phyloP scores from a whole-genome alignment of 176 grass and related monocot genomes.

The Bolboschoenus planiculmis region DNA sequence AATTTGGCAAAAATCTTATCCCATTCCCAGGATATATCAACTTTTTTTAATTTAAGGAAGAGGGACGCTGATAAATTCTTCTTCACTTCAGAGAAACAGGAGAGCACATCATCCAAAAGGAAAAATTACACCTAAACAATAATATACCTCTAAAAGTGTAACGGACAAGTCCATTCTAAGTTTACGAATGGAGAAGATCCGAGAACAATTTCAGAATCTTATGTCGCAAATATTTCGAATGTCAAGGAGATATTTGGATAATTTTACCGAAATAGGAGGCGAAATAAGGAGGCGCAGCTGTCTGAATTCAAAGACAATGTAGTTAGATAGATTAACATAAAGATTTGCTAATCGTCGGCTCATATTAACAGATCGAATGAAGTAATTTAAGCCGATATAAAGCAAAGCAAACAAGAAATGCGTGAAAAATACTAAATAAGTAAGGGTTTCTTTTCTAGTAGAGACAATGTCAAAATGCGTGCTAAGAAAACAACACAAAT shows the following conservation, averaged over 20 bases:
- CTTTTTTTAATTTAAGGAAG: neutral
- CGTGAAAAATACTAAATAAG: neutral
- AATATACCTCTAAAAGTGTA: neutral
- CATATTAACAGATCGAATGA: slow-evolving; percentile 2
- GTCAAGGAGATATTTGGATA: slow-evolving; percentile 13
- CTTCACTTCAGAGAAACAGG: neutral
- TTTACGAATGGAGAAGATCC: slow-evolving; percentile 4
- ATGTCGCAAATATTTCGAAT: slow-evolving; percentile 13
- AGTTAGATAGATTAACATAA: neutral
- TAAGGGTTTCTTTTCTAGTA: neutral
- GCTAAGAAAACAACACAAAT: neutral
- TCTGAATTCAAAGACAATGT: neutral
- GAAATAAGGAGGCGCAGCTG: neutral
- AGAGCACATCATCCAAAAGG: neutral
- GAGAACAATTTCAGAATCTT: neutral
- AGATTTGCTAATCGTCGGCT: neutral
- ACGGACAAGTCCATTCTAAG: neutral
- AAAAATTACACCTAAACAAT: neutral
- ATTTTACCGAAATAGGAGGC: neutral
- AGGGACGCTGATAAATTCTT: neutral
- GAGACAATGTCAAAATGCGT: neutral
- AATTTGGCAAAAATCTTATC: neutral
- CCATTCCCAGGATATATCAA: neutral
- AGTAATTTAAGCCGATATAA: neutral
- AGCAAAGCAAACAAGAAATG: neutral